These are phyloP conservation scores for Entrophospora sp. DNA, from an alignment of 192 early-diverging fungal species.

Conservation along the genomic window DNA sequence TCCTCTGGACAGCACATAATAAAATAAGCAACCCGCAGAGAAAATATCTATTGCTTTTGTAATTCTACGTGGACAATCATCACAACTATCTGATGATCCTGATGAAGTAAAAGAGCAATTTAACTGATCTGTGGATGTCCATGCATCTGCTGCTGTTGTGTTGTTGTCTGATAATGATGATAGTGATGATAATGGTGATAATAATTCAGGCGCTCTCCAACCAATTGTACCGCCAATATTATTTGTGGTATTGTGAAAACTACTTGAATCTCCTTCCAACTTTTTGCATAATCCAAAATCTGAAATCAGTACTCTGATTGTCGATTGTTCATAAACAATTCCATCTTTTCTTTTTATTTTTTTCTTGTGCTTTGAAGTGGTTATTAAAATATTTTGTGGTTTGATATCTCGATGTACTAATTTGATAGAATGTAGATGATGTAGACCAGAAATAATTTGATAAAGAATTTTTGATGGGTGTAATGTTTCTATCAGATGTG, in stretches of 20 bases:
- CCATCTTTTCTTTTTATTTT: slow-evolving; percentile 25
- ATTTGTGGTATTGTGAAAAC: slow-evolving; percentile 84
- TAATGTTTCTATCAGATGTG: slow-evolving; percentile 39
- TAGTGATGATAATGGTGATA: slow-evolving; percentile 26
- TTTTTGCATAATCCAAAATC: slow-evolving; percentile 97
- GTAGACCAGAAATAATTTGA: slow-evolving; percentile 80
- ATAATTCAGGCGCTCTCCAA: slow-evolving; percentile 91
- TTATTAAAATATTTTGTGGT: slow-evolving; percentile 89
- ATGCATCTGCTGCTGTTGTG: not conserved
- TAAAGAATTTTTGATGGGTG: slow-evolving; percentile 62
- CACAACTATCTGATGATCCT: slow-evolving; percentile 23
- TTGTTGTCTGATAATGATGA: slow-evolving; percentile 1
- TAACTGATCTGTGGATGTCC: slow-evolving; percentile 9
- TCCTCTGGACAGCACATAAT: slow-evolving; percentile 83
- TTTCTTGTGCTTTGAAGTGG: slow-evolving; percentile 24
- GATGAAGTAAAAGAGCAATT: slow-evolving; percentile 26
- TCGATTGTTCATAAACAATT: slow-evolving; percentile 15
- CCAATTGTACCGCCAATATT: slow-evolving; percentile 85
- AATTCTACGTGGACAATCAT: slow-evolving; percentile 38
- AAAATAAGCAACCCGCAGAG: slow-evolving; percentile 91
- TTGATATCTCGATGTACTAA: slow-evolving; percentile 99
- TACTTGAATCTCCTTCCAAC: slow-evolving; percentile 86
- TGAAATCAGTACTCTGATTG: slow-evolving; percentile 76
- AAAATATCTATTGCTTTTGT: slow-evolving; percentile 93
- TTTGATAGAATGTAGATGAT: slow-evolving; percentile 85